Conservation (phyloP, 1,139 yeast species). For the Saccharomyces uvarum region DNA sequence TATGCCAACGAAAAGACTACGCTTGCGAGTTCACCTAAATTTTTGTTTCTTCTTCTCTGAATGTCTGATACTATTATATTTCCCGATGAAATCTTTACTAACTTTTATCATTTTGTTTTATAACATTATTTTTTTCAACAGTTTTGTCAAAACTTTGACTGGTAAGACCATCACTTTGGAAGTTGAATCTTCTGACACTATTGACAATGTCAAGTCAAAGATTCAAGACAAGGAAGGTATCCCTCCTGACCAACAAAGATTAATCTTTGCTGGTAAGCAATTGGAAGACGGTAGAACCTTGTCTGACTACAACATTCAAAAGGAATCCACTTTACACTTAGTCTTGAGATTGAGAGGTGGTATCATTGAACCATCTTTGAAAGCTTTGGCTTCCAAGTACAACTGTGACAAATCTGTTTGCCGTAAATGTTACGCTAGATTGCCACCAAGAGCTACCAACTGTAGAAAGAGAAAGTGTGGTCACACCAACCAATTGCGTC, state of each 20-base stretch:
- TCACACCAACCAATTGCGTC: slow-evolving; percentile 99
- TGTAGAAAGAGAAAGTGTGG: slow-evolving; percentile 99
- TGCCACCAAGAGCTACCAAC: slow-evolving; percentile 99
- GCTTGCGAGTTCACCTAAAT: neutral
- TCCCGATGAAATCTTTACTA: neutral
- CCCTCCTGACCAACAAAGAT: slow-evolving; percentile 91
- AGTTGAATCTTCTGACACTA: slow-evolving; percentile 89
- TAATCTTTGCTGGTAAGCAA: slow-evolving; percentile 89
- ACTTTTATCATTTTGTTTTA: neutral
- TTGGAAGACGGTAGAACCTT: slow-evolving; percentile 88
- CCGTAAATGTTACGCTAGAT: slow-evolving; percentile 99
- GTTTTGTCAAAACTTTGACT: slow-evolving; percentile 72
- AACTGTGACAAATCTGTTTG: slow-evolving; percentile 99
- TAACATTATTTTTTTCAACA: neutral
- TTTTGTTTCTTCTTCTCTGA: neutral
- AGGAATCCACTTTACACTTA: slow-evolving; percentile 83
- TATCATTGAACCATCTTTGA: slow-evolving; percentile 98
- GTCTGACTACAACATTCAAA: slow-evolving; percentile 89
- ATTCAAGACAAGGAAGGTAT: slow-evolving; percentile 92
- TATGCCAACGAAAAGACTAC: neutral
- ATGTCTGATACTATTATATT: neutral
- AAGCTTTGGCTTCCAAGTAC: slow-evolving; percentile 98
- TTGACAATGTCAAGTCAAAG: slow-evolving; percentile 88
- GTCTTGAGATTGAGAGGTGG: slow-evolving; percentile 90
- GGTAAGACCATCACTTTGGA: slow-evolving; percentile 89